Base-by-base conservation (phyloP, 2,329 filamentous ascomycete genomes). In the Botryotinia convoluta region DNA sequence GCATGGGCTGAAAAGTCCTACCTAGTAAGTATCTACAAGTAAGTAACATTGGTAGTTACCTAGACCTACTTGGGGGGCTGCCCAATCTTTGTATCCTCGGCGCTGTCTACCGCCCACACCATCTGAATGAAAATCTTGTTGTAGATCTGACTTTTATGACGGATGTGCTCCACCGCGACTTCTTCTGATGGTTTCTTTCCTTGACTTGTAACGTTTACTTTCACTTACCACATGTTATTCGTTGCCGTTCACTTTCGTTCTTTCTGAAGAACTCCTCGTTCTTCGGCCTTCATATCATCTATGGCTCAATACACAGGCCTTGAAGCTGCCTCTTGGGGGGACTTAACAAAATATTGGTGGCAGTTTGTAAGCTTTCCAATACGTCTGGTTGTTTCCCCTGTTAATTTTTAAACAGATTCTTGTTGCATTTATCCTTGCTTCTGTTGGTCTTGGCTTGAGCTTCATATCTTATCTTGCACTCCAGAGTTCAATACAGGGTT, bases 241-340 rank as follows among this genome's bases (percentile, higher is more conserved):
- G 37, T 39, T 57, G n/a, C 32, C n/a, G 18, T 72, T 68, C 67
- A 35, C 29, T 39, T 59, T 69, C 39, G 59, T 65, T 51, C 42
- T 54, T 35, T 71, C 45, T 67, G 70, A 72, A 57, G 42, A 45
- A 32, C 48, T 59, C 54, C 59, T 68, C n/a, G 37, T 69, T 69
- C 63, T 69, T 68, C 42, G 39, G 29, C 45, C 39, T 69, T 37
- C 68, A 73, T 67, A 67, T 44, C 54, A 72, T 29, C 37, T 32
- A 79, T 79, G 78, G 76, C 77, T 73, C 57, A 74, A 45, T 76
- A 76, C 48, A 75, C 76, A 60, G 76, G 77, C 75, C 74, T 79
- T 68, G 71, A 78, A 71, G 77, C 77, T 68, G 74, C 70, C 71
- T 72, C 74, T 62, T 77, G 75, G 75, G 67, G 74, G 72, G 64